Evolutionary conservation across 345 rosid species (phyloP), one percentile per base, ranked within the genome.

Genomic region (Diplotaxis tenuifolia): DNA sequence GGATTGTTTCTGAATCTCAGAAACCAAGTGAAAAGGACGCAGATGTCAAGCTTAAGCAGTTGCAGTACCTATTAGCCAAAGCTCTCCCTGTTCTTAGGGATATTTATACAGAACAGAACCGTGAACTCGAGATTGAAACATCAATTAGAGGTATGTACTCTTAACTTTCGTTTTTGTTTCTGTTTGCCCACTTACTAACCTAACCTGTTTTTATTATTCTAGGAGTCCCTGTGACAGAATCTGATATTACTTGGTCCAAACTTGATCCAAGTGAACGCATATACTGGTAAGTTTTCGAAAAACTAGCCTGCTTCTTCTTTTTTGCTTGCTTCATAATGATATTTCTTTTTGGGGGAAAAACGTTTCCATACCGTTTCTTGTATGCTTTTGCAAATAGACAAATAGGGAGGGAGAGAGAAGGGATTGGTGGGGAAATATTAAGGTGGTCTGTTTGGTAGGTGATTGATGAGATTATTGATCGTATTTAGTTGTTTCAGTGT

Each of bases 91-190:
- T 72, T 62, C 57, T 80, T 16, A 68, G 54, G 55, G 75, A 72
- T 38, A 64, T 80, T 29, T 71, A 21, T 63, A 1, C 28, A 3
- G 83, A 80, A 57, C 75, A 72, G 59, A 63, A 29, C 42, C 79
- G 38, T 38, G 83, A 80, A 77, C 72, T 80, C 38, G 80, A 80
- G 72, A 18, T 68, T 58, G 83, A 80, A 64, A 2, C 78, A 29
- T 2, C n/a, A 15, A 32, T 72, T 47, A 68, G 69, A 54, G 80
- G 83, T 80, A 55, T 42, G 38, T 16, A 3, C 25, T 50, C 45
- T 32, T 20, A 15, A n/a, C n/a, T 50, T 67, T 50, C 4, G 34
- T 59, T 38, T 49, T 11, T 67, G 21, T 60, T 16, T 14, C 12
- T 19, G 4, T 19, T 52, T 3, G 20, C 11, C 8, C 36, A 27